phyloP scores from a whole-genome alignment of 176 grass and related monocot species.

The Lolium rigidum region DNA sequence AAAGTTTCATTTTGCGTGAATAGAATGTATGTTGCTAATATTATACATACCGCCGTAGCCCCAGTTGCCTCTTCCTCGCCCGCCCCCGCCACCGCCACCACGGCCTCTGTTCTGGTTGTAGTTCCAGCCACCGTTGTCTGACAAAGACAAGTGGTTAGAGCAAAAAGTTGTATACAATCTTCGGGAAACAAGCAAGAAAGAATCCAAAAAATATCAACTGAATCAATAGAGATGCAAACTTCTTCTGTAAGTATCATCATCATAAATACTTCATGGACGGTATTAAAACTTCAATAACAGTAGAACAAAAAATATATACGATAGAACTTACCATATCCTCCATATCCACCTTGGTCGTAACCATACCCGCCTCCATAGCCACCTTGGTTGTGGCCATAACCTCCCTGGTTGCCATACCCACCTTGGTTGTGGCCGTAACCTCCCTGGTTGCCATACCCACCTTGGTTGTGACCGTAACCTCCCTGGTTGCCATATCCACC shows the following conservation, averaged over 20 bases:
- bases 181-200: not conserved
- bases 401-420: slow-evolving; percentile 66
- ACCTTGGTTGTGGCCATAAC: slow-evolving; percentile 72
- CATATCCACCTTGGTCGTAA: slow-evolving; percentile 85
- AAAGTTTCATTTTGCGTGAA: slow-evolving; percentile 4
- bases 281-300: slow-evolving; percentile 25
- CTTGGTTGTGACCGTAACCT: slow-evolving; percentile 66
- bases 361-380: slow-evolving; percentile 76
- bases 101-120: slow-evolving; percentile 62
- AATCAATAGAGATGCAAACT: not conserved
- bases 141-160: slow-evolving; percentile 22
- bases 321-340: slow-evolving; percentile 61
- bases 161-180: not conserved
- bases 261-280: not conserved
- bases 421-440: slow-evolving; percentile 44
- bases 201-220: slow-evolving; percentile 20
- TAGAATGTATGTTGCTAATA: slow-evolving; percentile 17
- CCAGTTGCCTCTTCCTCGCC: slow-evolving; percentile 75
- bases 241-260: not conserved
- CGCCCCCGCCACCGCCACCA: slow-evolving; percentile 50
- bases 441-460: slow-evolving; percentile 55
- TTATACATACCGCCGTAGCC: slow-evolving; percentile 73
- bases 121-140: slow-evolving; percentile 88
- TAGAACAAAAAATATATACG: slow-evolving; percentile 15
- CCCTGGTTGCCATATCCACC: slow-evolving; percentile 74